Evolutionary conservation across 108 stramenopile genomes (phyloP).

Genomic region (Cyclotella baltica): DNA sequence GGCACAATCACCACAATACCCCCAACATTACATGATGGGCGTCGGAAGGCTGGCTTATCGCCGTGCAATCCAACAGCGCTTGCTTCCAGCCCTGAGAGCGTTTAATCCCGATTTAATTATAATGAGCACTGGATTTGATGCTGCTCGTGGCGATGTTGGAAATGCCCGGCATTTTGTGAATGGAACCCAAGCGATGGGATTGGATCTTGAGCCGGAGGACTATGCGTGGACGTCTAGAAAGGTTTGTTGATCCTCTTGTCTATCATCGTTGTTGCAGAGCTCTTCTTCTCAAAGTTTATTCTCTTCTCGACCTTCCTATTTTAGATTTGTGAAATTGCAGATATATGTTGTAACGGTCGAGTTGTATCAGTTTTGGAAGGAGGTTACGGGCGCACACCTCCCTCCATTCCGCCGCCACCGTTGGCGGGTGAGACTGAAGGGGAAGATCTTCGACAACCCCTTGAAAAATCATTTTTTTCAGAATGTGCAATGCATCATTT

Average conservation of each 20-base stretch:
- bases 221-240: slow-evolving; percentile 85
- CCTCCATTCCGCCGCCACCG: slow-evolving; percentile 36
- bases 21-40: slow-evolving; percentile 53
- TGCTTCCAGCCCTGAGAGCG: slow-evolving; percentile 88
- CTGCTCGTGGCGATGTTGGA: slow-evolving; percentile 88
- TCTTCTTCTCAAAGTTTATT: background rate
- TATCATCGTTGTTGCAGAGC: background rate
- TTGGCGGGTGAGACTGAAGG: slow-evolving; percentile 8
- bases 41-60: slow-evolving; percentile 76
- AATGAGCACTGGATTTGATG: slow-evolving; percentile 98
- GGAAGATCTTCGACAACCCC: slow-evolving; percentile 2
- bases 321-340: slow-evolving; percentile 83
- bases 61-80: slow-evolving; percentile 76
- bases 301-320: background rate
- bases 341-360: slow-evolving; percentile 90
- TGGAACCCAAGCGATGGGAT: slow-evolving; percentile 73
- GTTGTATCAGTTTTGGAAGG: slow-evolving; percentile 96
- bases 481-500: slow-evolving; percentile 87
- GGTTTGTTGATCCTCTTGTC: slow-evolving; percentile 22
- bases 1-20: slow-evolving; percentile 37
- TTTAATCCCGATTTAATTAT: slow-evolving; percentile 97
- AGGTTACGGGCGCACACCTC: slow-evolving; percentile 85
- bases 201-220: slow-evolving; percentile 88
- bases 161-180: slow-evolving; percentile 83
- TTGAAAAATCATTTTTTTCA: slow-evolving; percentile 79